Evolutionary conservation across 352 stramenopile genomes (phyloP), one percentile per base, ranked within the genome.

Genomic region (Phytophthora cactorum): DNA sequence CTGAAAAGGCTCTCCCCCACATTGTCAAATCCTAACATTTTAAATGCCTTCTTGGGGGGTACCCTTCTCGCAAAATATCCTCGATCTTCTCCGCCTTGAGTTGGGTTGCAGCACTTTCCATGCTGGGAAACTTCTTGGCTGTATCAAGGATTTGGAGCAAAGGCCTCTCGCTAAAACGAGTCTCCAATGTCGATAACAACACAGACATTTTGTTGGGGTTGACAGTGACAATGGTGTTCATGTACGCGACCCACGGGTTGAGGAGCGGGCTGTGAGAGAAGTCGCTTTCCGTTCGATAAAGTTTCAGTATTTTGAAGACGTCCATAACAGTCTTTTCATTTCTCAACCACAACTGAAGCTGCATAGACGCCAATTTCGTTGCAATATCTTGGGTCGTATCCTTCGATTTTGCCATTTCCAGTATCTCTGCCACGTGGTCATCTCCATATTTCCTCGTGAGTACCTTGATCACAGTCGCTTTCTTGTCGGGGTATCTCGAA

Each of bases 381-480:
- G 61, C 52, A 22, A 22, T 22, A 57, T 32, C 12, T 4, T 22
- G 17, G 17, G 17, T 22, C 17, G 17, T 22, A 22, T 22, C 17
- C 17, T 22, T 29, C 3, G 8, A 1, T 27, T 51, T 68, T 1
- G 44, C 52, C 4, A 15, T 34, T 1, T 41, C 14, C 2, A 69
- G 11, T 14, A 58, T 58, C 15, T 0, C 38, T 5, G 45, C 9
- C 8, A 58, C 34, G 1, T 5, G 8, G 28, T 44, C 5, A 6
- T 68, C 60, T 1, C 22, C 52, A 12, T 50, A 56, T 14, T n/a
- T 12, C 0, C 10, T 28, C 4, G 34, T 52, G 9, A 68, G 11
- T 3, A 8, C 36, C 10, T 57, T 9, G 12, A 57, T 50, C 29
- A 47, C 15, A 29, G 51, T 63, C 2, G n/a, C 41, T 34, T 68